Base-by-base conservation (phyloP, 208 protist species). In the Leishmania major region DNA sequence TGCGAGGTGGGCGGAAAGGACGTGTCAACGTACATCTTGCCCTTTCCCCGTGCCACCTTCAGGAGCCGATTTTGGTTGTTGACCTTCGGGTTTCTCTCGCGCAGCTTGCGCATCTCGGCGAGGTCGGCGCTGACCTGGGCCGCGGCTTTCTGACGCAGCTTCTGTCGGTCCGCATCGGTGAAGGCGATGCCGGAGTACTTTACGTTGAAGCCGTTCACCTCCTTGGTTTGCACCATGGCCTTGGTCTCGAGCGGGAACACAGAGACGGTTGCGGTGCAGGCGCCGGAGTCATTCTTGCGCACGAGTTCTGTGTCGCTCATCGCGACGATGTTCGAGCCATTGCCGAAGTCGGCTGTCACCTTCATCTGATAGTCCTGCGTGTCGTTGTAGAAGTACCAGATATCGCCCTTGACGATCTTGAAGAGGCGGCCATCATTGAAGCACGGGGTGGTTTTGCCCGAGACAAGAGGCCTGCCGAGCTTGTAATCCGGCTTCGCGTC, bases 381-480 rank as follows among this genome's bases (percentile, higher is more conserved):
- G 84, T 97, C 94, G 67, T 97, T 97, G 85, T 95, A 95, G 70
- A 94, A 92, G 84, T 89, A 90, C 92, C 91, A 95, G 70, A 83
- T 92, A 31, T 87, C 78, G 31, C 89, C 85, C 60, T 90, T 84
- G 10, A 92, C 82, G 71, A 96, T 85, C 67, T 91, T 88, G 83
- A 89, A 96, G 71, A 94, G 83, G 51, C 83, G 83, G 25, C 91
- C 91, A 28, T 88, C 79, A n/a, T 90, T 71, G 78, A 95, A 95
- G 80, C 89, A 93, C 22, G 85, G 82, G 22, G 87, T 92, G 47
- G 84, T 60, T 74, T 88, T 87, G 35, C 92, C 92, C 11, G 84
- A 88, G 43, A 89, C 83, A 37, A 91, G 87, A 22, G 88, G 88
- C 53, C 53, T 60, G 40, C 88, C 84, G 35, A 86, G 78, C 62